These are phyloP conservation scores for Remersonia thermophila DNA, from an alignment of 2,329 filamentous ascomycete genomes.

Conservation along the genomic window DNA sequence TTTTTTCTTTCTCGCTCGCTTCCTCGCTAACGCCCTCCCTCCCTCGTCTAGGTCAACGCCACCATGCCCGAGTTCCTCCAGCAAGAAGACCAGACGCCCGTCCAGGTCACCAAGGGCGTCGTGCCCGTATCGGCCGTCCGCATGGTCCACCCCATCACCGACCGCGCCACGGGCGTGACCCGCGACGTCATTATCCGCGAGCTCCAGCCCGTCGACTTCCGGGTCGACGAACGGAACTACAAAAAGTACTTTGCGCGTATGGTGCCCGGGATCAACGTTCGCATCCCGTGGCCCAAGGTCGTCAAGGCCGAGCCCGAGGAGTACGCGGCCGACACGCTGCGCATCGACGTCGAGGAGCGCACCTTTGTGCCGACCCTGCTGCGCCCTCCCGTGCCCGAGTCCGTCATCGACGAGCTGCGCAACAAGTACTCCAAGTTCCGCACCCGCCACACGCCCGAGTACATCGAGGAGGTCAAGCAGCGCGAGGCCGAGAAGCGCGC, in stretches of 20 bases:
- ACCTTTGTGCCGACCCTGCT: slow-evolving; percentile 72
- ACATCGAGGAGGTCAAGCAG: slow-evolving; percentile 39
- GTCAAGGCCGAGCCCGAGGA: slow-evolving; percentile 39
- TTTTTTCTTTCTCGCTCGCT: background rate
- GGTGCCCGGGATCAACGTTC: slow-evolving; percentile 58
- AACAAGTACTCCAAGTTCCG: slow-evolving; percentile 74
- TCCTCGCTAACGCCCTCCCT: background rate
- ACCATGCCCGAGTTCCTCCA: slow-evolving; percentile 29
- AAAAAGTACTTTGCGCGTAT: slow-evolving; percentile 45
- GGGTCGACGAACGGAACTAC: slow-evolving; percentile 34
- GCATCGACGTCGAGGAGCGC: slow-evolving; percentile 59
- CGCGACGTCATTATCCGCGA: slow-evolving; percentile 70
- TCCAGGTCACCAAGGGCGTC: slow-evolving; percentile 38
- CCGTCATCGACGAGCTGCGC: slow-evolving; percentile 75
- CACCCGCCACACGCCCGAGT: slow-evolving; percentile 66
- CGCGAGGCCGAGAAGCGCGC: slow-evolving; percentile 25
- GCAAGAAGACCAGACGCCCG: slow-evolving; percentile 22
- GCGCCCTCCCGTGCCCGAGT: slow-evolving; percentile 62
- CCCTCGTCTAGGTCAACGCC: slow-evolving; percentile 24
- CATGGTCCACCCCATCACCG: slow-evolving; percentile 64
- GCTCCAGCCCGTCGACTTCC: slow-evolving; percentile 42
- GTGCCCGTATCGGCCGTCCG: slow-evolving; percentile 62
- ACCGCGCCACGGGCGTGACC: slow-evolving; percentile 49
- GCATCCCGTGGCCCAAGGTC: slow-evolving; percentile 61
- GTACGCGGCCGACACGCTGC: slow-evolving; percentile 56